Evolutionary conservation across 495 filamentous ascomycete species (phyloP), one percentile per base, ranked within the genome.

Genomic region (Tuber calosporum): DNA sequence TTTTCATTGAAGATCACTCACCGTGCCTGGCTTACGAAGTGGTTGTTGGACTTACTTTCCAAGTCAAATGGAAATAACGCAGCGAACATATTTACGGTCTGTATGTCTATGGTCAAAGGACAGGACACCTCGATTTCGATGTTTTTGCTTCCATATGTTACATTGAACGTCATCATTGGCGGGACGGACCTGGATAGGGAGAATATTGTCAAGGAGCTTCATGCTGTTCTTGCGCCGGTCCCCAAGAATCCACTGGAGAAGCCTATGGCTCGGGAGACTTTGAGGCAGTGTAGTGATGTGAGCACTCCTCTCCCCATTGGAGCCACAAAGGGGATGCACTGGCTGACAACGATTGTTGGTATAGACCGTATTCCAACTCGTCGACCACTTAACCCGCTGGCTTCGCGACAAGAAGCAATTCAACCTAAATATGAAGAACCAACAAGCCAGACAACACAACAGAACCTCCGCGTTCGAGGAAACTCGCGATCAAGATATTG

Each of bases 301-400:
- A 19, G 42, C 3, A 69, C 70, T 78, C 19, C 67, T 40, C 43
- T 30, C 69, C 13, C 40, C n/a, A 34, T 34, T 26, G 3, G 53
- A 6, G 53, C 53, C 53, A 15, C 26, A 66, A 67, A 30, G 40
- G 19, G 26, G 38, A 66, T 15, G 45, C 30, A 41, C 69, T 77
- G 68, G 71, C 72, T 73, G 72, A 40, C 78, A 53, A 42, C 79
- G 38, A 79, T 68, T 20, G 42, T 69, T 69, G 41, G 17, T 67
- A 48, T 78, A 97, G 92, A 92, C 90, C 71, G 89, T 97, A 15
- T 99, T 99, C 82, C 89, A 89, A 72, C 88, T 96, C 20, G 86
- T 98, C 37, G 96, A 99, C 80, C 97, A 99, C 82, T 86, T 93
- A 73, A 92, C 93, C 72, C 87, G 89, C 67, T 99, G 96, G 95